Base-by-base conservation (phyloP, 108 stramenopile species). In the Fistulifera solaris region DNA sequence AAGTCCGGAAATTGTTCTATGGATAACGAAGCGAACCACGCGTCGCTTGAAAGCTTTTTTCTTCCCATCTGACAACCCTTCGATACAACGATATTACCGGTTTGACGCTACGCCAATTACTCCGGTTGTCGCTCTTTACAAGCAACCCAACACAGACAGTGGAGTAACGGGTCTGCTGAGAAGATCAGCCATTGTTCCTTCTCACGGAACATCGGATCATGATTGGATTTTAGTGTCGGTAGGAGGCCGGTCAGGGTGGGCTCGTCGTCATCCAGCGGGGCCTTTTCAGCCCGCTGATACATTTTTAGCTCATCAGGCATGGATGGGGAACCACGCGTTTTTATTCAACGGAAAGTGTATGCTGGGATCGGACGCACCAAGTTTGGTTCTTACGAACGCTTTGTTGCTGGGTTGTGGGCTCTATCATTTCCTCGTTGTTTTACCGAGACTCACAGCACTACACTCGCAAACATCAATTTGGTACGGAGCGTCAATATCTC, bases 301-400 rank as follows among this genome's bases (percentile, higher is more conserved):
- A 8, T 92, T 92, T 59, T 44, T 44, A 15, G 86, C 74, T 13
- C 72, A 59, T 25, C 85, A 92, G 55, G 83, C 72, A 35, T 92
- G 89, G 89, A 87, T 87, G 85, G 89, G 85, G 22, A 70, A 92
- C 68, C 89, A 92, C 55, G 65, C 80, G 49, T 92, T 92, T 58
- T 44, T 85, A n/a, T 85, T 77, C 52, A 40, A 69, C n/a, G 89
- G 89, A 10, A 83, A 81, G 58, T n/a, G 85, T 58, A 87, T 92
- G 85, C 49, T 92, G 47, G 89, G 89, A 38, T 66, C 63, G 0
- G 89, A 92, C 58, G 85, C 85, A 27, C 85, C 85, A 21, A 59
- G 73, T 15, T 72, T 92, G 38, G 68, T 85, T 48, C 61, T 92
- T 47, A 87, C 86, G 50, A 92, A 92, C 71, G 46, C 61, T 0